These are phyloP conservation scores for Podospora anserina DNA, from an alignment of 495 filamentous ascomycete species.

Conservation along the genomic window DNA sequence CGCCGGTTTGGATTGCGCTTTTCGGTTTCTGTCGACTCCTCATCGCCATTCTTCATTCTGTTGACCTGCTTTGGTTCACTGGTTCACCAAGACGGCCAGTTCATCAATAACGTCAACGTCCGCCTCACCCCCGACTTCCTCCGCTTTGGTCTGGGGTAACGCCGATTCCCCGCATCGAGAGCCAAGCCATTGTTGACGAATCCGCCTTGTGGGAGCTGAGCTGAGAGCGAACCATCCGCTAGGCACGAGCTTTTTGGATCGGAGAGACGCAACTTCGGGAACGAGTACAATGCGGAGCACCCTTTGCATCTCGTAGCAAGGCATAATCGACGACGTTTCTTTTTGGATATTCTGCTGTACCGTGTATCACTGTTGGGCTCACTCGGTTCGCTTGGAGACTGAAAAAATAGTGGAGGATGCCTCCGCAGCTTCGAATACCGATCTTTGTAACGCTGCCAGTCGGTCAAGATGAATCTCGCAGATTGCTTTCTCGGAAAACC, in stretches of 20 bases:
- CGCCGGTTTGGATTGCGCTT: not conserved
- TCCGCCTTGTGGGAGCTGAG: not conserved
- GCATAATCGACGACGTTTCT: not conserved
- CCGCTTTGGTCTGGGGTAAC: not conserved
- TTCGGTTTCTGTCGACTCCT: not conserved
- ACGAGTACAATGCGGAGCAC: conserved; percentile 13
- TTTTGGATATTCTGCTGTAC: not conserved
- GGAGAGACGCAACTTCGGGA: conserved; percentile 8
- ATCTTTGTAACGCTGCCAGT: conserved; percentile 5
- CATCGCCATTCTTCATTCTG: not conserved
- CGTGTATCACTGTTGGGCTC: not conserved
- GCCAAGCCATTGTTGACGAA: not conserved
- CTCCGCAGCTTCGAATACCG: conserved; percentile 18
- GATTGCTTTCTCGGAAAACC: not conserved
- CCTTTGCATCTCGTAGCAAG: conserved; percentile 13
- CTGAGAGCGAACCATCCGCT: not conserved
- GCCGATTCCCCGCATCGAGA: not conserved
- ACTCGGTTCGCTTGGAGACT: not conserved
- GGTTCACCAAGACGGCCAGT: not conserved
- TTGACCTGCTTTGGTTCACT: not conserved
- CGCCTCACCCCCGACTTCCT: not conserved
- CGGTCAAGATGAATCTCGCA: not conserved
- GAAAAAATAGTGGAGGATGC: not conserved
- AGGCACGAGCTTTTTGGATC: not conserved
- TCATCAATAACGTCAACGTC: not conserved